Base-by-base conservation (phyloP, 148 eudicot genomes). In the Rhododendron griersonianum region DNA sequence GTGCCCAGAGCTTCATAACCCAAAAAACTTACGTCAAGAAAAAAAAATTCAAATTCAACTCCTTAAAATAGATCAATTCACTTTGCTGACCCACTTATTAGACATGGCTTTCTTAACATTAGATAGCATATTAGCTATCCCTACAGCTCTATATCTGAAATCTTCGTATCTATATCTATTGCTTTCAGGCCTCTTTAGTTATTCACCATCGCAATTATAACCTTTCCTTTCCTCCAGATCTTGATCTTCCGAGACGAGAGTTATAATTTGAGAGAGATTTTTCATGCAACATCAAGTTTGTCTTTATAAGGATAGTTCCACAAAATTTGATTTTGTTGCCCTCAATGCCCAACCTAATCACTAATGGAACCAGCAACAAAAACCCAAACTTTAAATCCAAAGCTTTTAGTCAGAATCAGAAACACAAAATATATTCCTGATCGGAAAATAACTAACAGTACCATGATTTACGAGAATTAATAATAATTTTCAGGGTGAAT, bases 1-100 rank as follows among this genome's bases (percentile, higher is more conserved):
- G 83, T 91, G 92, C 88, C 90, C 91, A 55, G 95, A 84, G 81
- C 94, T 94, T 82, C 89, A 86, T 80, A 69, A 57, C 80, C 85
- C 55, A 71, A 59, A 74, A 47, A 71, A 55, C 2, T 11, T 30
- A 81, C 39, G 21, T 25, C 82, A 48, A 85, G 33, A 78, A 28
- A 16, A 18, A 35, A 61, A 11, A 35, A 71, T 28, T 45, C 71
- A 10, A 84, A 48, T 16, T 21, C 65, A 41, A 51, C 74, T 81
- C 63, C 88, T 83, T 78, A 41, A 14, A 53, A 83, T 65, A 83
- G 85, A 87, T 77, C 51, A 77, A 77, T 28, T n/a, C 30, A 65
- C 8, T 65, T 65, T 65, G 71, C 11, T 65, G 71, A 65, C 14
- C 71, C 71, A 65, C 71, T 65, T n/a, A 7, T 65, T 65, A 23